Evolutionary conservation across 1,284 basidiomycete genomes (phyloP).

Genomic region (Meripilus lineatus): DNA sequence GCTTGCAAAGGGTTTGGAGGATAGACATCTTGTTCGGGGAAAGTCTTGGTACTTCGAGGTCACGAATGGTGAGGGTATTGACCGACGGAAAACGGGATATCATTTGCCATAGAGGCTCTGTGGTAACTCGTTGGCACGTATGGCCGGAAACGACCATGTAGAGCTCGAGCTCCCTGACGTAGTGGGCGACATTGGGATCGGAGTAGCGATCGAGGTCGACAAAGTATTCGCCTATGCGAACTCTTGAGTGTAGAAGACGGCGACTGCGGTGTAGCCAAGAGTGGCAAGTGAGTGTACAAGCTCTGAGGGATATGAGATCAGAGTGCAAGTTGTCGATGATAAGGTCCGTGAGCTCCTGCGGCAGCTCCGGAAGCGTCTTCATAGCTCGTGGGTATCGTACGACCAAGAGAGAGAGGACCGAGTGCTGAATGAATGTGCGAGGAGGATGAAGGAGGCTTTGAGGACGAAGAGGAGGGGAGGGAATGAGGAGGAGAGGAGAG

Average conservation of each 20-base stretch:
- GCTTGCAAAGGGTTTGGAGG: neutral
- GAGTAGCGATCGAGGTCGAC: neutral
- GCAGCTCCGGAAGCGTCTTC: slow-evolving; percentile 10
- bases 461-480: no score
- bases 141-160: slow-evolving; percentile 2
- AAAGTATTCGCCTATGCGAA: slow-evolving; percentile 5
- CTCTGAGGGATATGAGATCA: slow-evolving; percentile 3
- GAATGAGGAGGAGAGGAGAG: no score
- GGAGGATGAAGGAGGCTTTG: no score
- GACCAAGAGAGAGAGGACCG: no score
- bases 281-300: slow-evolving; percentile 5
- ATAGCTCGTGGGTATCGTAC: no score
- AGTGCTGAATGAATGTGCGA: no score
- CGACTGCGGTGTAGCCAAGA: slow-evolving; percentile 6
- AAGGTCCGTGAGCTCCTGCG: slow-evolving; percentile 11
- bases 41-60: slow-evolving; percentile 1
- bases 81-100: neutral
- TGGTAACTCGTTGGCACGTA: neutral
- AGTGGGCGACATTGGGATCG: neutral
- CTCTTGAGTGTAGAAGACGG: slow-evolving; percentile 2
- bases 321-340: slow-evolving; percentile 10
- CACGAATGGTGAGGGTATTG: neutral
- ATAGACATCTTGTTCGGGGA: neutral
- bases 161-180: slow-evolving; percentile 2
- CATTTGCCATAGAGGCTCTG: neutral